phyloP scores from a whole-genome alignment of 129 eudicot genomes.

The Saposhnikovia divaricata region DNA sequence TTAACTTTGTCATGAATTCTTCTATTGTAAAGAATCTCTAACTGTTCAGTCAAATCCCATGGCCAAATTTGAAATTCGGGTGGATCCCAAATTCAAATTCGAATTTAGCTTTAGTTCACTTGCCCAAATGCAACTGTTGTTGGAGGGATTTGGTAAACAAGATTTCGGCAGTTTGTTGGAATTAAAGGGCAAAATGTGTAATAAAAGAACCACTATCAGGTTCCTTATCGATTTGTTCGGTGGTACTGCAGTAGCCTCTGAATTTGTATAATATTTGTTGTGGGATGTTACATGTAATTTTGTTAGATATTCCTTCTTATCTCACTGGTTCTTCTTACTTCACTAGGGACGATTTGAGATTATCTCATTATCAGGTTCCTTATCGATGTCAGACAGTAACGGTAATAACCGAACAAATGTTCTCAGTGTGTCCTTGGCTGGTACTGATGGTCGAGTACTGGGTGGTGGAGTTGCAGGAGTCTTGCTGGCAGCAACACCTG shows the following conservation, averaged over 20 bases:
- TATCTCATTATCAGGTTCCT: constrained; percentile 82
- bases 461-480: constrained; percentile 42
- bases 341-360: constrained; percentile 90
- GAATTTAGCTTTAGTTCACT: neutral
- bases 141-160: neutral
- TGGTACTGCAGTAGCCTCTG: neutral
- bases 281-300: neutral
- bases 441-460: constrained; percentile 36
- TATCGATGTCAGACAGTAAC: constrained; percentile 45
- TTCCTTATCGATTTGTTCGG: too few species aligned
- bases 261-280: neutral
- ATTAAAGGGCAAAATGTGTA: neutral
- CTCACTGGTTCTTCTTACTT: neutral
- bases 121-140: neutral
- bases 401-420: constrained; percentile 59
- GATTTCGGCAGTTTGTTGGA: neutral
- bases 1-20: neutral
- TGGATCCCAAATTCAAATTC: neutral
- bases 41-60: neutral
- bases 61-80: too few species aligned
- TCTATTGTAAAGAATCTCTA: neutral
- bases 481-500: constrained; percentile 34
- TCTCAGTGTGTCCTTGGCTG: constrained; percentile 84
- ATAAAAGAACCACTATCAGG: neutral
- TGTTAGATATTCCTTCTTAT: neutral